Conservation (phyloP, 306 rosid genomes). For the Argentina anserina region DNA sequence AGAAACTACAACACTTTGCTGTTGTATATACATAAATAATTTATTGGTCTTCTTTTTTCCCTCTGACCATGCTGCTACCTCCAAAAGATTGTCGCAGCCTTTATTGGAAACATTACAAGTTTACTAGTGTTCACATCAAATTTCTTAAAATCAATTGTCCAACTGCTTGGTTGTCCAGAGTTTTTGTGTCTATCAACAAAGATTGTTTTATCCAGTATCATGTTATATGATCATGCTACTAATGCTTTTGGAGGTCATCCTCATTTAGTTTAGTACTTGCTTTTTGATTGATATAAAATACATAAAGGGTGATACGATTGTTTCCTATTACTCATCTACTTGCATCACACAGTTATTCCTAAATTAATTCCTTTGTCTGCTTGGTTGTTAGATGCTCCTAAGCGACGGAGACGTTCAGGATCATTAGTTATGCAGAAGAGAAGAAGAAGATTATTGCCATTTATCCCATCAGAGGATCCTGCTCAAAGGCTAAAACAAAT, state of each 20-base stretch:
- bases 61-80: neutral
- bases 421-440: constrained; percentile 64
- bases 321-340: neutral
- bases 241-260: neutral
- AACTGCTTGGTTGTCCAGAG: neutral
- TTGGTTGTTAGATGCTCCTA: constrained; percentile 51
- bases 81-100: neutral
- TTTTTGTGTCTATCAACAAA: neutral
- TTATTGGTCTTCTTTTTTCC: neutral
- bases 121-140: neutral
- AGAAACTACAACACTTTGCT: neutral
- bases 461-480: constrained; percentile 58
- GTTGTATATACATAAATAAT: neutral
- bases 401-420: constrained; percentile 57
- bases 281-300: neutral
- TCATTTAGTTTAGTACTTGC: neutral
- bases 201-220: neutral
- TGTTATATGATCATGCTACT: neutral
- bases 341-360: too few species aligned
- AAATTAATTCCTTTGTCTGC: neutral
- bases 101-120: neutral
- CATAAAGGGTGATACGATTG: neutral
- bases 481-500: constrained; percentile 64
- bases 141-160: neutral
- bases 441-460: constrained; percentile 63